These are phyloP conservation scores for Taiozyma sp. DNA, from an alignment of 1,139 yeast genomes.

Conservation along the genomic window DNA sequence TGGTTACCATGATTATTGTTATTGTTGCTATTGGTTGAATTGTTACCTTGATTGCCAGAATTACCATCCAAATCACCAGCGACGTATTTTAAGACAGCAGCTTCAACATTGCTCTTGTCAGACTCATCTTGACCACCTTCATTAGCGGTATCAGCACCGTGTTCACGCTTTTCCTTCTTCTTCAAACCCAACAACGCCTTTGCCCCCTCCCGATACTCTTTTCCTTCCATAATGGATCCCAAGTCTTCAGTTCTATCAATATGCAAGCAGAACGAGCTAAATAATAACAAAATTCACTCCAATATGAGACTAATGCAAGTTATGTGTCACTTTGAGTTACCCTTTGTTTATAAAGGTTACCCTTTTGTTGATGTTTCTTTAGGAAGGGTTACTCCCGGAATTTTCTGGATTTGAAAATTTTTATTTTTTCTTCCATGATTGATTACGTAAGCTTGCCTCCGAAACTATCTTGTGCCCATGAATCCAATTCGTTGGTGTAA, in stretches of 20 bases:
- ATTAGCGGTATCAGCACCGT: slow-evolving; percentile 1
- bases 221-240: background rate
- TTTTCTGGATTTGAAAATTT: background rate
- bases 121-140: slow-evolving; percentile 12
- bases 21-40: background rate
- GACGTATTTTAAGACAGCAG: slow-evolving; percentile 71
- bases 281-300: background rate
- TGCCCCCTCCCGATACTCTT: slow-evolving; percentile 20
- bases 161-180: slow-evolving; percentile 16
- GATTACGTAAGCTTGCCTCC: background rate
- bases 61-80: slow-evolving; percentile 49
- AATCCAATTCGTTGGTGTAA: background rate
- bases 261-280: no score
- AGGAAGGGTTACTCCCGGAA: background rate
- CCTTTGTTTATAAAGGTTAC: background rate
- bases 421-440: background rate
- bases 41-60: background rate
- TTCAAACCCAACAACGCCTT: slow-evolving; percentile 27
- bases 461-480: background rate
- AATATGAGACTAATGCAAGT: background rate
- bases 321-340: background rate
- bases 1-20: background rate
- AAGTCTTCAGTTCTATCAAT: background rate
- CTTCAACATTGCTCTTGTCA: slow-evolving; percentile 43
- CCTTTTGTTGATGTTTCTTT: background rate